Evolutionary conservation across 768 basidiomycete species (phyloP).

Genomic region (Tulasnella sp.): DNA sequence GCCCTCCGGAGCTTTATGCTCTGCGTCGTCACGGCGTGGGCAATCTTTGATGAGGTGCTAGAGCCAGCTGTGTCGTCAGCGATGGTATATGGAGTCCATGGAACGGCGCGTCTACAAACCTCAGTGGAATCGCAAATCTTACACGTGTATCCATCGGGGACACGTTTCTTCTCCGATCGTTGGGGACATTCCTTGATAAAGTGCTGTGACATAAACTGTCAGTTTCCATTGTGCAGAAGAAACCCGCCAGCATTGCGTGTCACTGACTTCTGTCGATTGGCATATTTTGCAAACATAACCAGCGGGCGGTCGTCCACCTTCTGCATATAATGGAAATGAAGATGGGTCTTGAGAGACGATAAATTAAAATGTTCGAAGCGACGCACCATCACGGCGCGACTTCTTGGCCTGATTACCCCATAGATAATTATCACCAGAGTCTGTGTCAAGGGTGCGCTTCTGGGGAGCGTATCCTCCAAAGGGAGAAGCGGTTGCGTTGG

Average conservation of each 20-base stretch:
- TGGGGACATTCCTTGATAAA: constrained; percentile 28
- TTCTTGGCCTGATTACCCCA: constrained; percentile 25
- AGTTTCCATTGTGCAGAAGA: neutral
- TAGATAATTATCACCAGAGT: constrained; percentile 9
- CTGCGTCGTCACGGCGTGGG: constrained; percentile 47
- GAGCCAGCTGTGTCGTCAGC: constrained; percentile 8
- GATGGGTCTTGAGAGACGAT: neutral
- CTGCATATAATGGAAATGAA: neutral
- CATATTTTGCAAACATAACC: constrained; percentile 13
- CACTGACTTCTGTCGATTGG: constrained; percentile 18
- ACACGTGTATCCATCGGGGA: constrained; percentile 65
- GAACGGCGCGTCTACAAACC: constrained; percentile 30
- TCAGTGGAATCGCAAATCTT: constrained; percentile 65
- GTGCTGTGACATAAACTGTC: constrained; percentile 18
- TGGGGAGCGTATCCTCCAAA: constrained; percentile 18
- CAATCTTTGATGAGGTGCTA: constrained; percentile 72
- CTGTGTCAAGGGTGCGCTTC: constrained; percentile 20
- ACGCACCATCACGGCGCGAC: constrained; percentile 24
- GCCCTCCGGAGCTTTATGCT: constrained; percentile 52
- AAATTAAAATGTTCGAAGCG: too few species aligned
- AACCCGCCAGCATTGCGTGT: too few species aligned
- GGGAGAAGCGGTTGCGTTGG: constrained; percentile 43
- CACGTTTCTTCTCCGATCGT: neutral
- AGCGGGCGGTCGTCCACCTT: neutral
- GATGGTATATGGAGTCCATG: neutral